Conservation (phyloP, 371 early-diverging fungal genomes). For the Lichtheimia corymbifera region DNA sequence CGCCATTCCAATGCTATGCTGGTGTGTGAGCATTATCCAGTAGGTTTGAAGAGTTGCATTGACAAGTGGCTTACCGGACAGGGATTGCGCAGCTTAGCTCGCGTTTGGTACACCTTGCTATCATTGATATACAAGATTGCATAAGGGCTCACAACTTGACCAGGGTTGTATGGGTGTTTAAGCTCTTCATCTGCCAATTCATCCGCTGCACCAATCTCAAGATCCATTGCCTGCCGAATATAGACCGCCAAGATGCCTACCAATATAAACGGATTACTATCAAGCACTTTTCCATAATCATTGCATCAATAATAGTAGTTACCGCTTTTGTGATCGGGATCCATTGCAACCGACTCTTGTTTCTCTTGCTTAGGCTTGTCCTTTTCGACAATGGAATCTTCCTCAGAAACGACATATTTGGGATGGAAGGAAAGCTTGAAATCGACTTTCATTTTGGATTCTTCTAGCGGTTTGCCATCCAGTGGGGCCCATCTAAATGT, state of each 20-base stretch:
- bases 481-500: slow-evolving; percentile 37
- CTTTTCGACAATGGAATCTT: slow-evolving; percentile 18
- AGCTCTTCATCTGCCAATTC: slow-evolving; percentile 25
- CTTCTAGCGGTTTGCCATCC: slow-evolving; percentile 31
- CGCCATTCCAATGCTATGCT: slow-evolving; percentile 42
- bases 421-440: slow-evolving; percentile 47
- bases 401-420: slow-evolving; percentile 32
- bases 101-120: slow-evolving; percentile 37
- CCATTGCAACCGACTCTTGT: slow-evolving; percentile 14
- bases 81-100: slow-evolving; percentile 35
- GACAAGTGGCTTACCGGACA: slow-evolving; percentile 26
- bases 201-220: slow-evolving; percentile 38
- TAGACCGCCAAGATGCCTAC: slow-evolving; percentile 30
- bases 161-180: slow-evolving; percentile 43
- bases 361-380: slow-evolving; percentile 14
- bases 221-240: slow-evolving; percentile 40
- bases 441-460: slow-evolving; percentile 34
- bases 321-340: slow-evolving; percentile 32
- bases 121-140: slow-evolving; percentile 43
- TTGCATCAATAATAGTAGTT: not conserved
- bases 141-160: slow-evolving; percentile 38
- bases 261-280: not conserved
- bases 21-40: not conserved
- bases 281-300: not conserved
- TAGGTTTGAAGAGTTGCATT: not conserved